Evolutionary conservation across 441 rosid genomes (phyloP).

Genomic region (Erysimum pusillum): DNA sequence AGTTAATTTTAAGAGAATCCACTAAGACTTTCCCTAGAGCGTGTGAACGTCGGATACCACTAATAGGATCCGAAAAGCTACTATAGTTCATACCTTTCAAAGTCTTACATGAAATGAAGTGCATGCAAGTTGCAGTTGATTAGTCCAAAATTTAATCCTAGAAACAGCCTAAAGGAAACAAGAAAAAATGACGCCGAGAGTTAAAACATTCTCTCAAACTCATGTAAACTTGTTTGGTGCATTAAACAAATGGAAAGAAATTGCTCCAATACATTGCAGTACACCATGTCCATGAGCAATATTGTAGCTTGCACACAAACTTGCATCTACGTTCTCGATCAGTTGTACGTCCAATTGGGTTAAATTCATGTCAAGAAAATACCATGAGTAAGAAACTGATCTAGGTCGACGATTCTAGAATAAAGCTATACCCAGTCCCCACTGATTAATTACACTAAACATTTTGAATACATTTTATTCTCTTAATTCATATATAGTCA

Average conservation of each 20-base stretch:
- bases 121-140: neutral
- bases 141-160: neutral
- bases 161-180: neutral
- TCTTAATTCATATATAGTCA: neutral
- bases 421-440: conserved; percentile 25
- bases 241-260: neutral
- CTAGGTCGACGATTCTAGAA: conserved; percentile 22
- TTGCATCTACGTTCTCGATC: too few species aligned
- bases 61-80: neutral
- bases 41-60: too few species aligned
- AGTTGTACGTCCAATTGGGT: too few species aligned
- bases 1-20: too few species aligned
- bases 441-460: conserved; percentile 3
- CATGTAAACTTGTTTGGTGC: neutral
- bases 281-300: too few species aligned
- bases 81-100: neutral
- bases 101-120: neutral
- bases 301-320: too few species aligned
- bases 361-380: too few species aligned
- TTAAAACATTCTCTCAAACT: neutral
- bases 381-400: too few species aligned
- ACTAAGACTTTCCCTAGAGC: too few species aligned
- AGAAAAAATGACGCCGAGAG: neutral
- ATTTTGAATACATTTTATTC: neutral
- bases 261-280: too few species aligned